Base-by-base conservation (phyloP, 768 basidiomycete genomes). In the Vararia minispora region DNA sequence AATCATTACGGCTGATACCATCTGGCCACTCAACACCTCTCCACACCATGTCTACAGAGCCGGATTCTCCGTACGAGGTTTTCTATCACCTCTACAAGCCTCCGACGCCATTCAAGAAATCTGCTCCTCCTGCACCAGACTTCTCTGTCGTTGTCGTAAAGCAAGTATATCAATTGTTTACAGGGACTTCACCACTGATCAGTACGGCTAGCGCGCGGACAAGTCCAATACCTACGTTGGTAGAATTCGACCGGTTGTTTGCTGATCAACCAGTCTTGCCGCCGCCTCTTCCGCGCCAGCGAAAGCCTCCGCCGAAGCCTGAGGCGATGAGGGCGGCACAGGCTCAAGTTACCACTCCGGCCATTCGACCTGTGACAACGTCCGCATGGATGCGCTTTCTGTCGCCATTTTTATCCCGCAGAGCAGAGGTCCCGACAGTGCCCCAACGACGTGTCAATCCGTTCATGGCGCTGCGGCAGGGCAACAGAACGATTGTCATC, bases 21-120 rank as follows among this genome's bases (percentile, higher is more conserved):
- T 63, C 76, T 3, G 80, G 86, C 1, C 76, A 83, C 52, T 47
- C 53, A 6, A 41, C 64, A 9, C 69, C 76, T 28, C 59, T 78
- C 16, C 55, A 64, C 30, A 37, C 48, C 34, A n/a, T 27, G 18
- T 11, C 24, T 5, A 22, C 43, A 29, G 40, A 28, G 32, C 35
- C 46, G 22, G 35, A 54, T 2, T 72, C 79, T 1, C 81, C 82
- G 0, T 97, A 92, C 55, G 64, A 72, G 35, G 69, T 88, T 3
- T 97, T 95, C 61, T 98, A 69, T 58, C 82, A 95, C 51, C 65
- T 89, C 4, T 94, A 92, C 64, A 95, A 94, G 52, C 94, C 94
- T 2, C 77, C 76, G 6, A 87, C 88, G 0, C 68, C 83, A 6
- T 94, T 78, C 63, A 80, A 74, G 54, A 88, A 80, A 61, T 81